These are phyloP conservation scores for Populus davidiana DNA, from an alignment of 345 rosid species.

Conservation along the genomic window DNA sequence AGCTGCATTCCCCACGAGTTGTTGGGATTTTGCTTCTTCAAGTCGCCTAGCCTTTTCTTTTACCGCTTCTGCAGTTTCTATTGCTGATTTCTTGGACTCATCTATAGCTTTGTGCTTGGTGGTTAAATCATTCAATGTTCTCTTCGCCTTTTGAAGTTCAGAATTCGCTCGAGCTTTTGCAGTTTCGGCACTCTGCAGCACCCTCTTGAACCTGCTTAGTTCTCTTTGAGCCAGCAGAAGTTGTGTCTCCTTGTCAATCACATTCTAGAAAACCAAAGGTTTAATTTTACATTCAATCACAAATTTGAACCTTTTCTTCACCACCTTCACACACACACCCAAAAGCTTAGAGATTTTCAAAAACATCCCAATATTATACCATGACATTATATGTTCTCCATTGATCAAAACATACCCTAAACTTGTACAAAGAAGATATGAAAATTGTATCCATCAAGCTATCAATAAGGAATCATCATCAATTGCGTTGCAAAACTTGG, in stretches of 20 bases:
- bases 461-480: neutral
- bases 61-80: conserved; percentile 45
- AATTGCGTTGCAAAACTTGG: neutral
- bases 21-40: conserved; percentile 49
- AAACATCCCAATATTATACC: neutral
- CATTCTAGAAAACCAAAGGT: conserved; percentile 23
- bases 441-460: neutral
- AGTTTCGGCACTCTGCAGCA: conserved; percentile 41
- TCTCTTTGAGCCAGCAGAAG: conserved; percentile 50
- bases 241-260: conserved; percentile 58
- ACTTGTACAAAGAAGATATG: neutral
- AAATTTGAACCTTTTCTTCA: neutral
- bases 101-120: conserved; percentile 36
- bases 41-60: conserved; percentile 52
- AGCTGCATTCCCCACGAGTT: conserved; percentile 23
- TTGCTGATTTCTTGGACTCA: conserved; percentile 41
- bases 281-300: neutral
- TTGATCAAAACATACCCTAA: too few relatives aligned
- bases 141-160: conserved; percentile 55
- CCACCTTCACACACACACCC: neutral
- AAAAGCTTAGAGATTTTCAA: neutral
- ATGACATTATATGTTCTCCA: too few relatives aligned
- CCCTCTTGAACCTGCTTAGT: conserved; percentile 36
- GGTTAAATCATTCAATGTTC: conserved; percentile 40
- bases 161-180: conserved; percentile 40